Percentiles rank a stretch among this genome's conserved stretches.
These are phyloP conservation scores for Penicillium pulvis DNA, from an alignment of 495 filamentous ascomycete genomes.

Conservation along the genomic window DNA sequence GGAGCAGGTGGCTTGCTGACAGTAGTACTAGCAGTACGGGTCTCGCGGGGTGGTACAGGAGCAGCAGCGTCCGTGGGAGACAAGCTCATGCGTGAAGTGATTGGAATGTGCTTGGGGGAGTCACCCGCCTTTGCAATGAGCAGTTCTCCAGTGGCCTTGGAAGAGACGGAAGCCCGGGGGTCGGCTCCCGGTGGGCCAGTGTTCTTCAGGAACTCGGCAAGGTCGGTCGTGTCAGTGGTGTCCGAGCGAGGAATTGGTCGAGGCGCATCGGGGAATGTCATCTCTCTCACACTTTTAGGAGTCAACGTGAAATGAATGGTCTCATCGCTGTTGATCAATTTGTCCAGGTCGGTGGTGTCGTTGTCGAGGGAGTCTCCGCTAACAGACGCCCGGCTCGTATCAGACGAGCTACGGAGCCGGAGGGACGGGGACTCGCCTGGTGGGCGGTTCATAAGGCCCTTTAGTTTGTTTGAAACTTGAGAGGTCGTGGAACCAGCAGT, in stretches of 20 bases:
- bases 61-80: conserved; percentile 29
- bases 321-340: conserved; percentile 85
- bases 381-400: conserved; percentile 43
- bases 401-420: conserved; percentile 50
- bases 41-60: conserved; percentile 61
- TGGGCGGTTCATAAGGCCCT: conserved; percentile 52
- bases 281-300: conserved; percentile 82
- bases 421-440: conserved; percentile 43
- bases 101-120: conserved; percentile 32
- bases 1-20: conserved; percentile 85
- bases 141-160: conserved; percentile 24
- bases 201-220: conserved; percentile 42
- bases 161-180: conserved; percentile 29
- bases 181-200: conserved; percentile 35
- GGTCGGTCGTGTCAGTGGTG: conserved; percentile 40
- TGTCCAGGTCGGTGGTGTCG: conserved; percentile 68
- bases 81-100: conserved; percentile 29
- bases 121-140: conserved; percentile 19
- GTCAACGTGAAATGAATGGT: conserved; percentile 95
- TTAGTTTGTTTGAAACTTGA: conserved; percentile 54
- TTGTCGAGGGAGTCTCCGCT: conserved; percentile 47
- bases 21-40: conserved; percentile 65
- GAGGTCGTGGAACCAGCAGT: conserved; percentile 58
- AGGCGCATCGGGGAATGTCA: conserved; percentile 59
- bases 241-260: conserved; percentile 35